These are phyloP conservation scores for Kappamyces sp. DNA, from an alignment of 192 early-diverging fungal species.

Conservation along the genomic window DNA sequence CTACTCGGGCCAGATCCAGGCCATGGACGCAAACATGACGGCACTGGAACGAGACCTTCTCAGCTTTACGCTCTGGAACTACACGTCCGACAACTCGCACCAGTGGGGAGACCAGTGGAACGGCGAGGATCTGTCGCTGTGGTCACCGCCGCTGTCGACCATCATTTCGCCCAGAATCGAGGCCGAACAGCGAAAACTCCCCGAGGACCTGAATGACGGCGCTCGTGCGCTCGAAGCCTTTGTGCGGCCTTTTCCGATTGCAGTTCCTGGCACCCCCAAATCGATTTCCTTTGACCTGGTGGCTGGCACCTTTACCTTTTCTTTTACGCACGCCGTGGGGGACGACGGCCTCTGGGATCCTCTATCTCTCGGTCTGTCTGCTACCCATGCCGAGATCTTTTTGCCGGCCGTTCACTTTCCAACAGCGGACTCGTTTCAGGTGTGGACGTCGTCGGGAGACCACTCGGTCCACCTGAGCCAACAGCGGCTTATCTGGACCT, in stretches of 20 bases:
- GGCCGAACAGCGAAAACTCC: not conserved
- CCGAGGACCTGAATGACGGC: slow-evolving; percentile 25
- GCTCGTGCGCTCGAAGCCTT: slow-evolving; percentile 30
- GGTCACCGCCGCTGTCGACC: slow-evolving; percentile 17
- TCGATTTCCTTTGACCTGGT: slow-evolving; percentile 22
- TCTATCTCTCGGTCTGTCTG: not conserved
- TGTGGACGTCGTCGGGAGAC: slow-evolving; percentile 9
- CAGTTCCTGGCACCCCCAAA: slow-evolving; percentile 24
- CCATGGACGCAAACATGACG: slow-evolving; percentile 62
- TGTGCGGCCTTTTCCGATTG: slow-evolving; percentile 26
- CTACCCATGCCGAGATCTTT: slow-evolving; percentile 20
- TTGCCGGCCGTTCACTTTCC: slow-evolving; percentile 23
- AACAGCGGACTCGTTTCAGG: slow-evolving; percentile 11
- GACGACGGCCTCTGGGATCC: slow-evolving; percentile 5
- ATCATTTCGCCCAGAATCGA: not conserved
- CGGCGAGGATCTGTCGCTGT: slow-evolving; percentile 63
- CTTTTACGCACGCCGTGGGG: slow-evolving; percentile 18
- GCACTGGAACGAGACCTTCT: slow-evolving; percentile 60
- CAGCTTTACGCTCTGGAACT: slow-evolving; percentile 78
- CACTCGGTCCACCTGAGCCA: slow-evolving; percentile 3
- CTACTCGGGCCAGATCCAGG: slow-evolving; percentile 54
- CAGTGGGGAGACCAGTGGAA: slow-evolving; percentile 74
- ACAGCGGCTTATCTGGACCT: slow-evolving; percentile 11
- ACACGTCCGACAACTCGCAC: slow-evolving; percentile 65
- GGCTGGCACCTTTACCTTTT: slow-evolving; percentile 20